These are phyloP conservation scores for Abortiporus biennis DNA, from an alignment of 1,284 basidiomycete species.

Conservation along the genomic window DNA sequence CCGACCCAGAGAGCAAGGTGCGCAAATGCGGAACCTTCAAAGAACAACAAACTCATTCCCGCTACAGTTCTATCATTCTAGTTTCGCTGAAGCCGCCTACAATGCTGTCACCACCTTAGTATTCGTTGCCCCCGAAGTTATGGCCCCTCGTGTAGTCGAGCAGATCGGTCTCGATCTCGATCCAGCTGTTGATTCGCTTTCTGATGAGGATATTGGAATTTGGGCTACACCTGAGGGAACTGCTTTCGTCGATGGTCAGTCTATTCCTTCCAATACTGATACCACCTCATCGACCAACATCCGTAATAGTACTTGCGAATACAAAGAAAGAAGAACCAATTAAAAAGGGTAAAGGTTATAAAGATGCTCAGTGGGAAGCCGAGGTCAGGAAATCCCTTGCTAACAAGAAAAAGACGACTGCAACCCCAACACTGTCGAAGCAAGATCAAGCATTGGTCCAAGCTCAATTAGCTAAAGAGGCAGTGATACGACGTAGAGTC, in stretches of 20 bases:
- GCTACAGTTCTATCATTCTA: constrained; percentile 16
- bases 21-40: constrained; percentile 7
- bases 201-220: constrained; percentile 71
- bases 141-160: constrained; percentile 65
- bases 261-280: constrained; percentile 9
- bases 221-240: constrained; percentile 82
- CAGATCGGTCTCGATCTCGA: constrained; percentile 64
- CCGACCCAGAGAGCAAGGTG: constrained; percentile 39
- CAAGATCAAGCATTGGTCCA: constrained; percentile 77
- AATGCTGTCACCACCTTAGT: constrained; percentile 71
- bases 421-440: constrained; percentile 62
- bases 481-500: constrained; percentile 58
- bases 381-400: constrained; percentile 84
- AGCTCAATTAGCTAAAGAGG: constrained; percentile 78
- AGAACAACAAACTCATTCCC: constrained; percentile 2
- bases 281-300: neutral
- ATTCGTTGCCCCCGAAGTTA: constrained; percentile 69
- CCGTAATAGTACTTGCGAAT: constrained; percentile 53
- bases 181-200: constrained; percentile 49
- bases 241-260: constrained; percentile 72
- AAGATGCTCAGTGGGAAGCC: constrained; percentile 89
- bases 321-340: constrained; percentile 42
- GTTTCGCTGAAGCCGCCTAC: constrained; percentile 63
- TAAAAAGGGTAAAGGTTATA: constrained; percentile 81
- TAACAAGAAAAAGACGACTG: constrained; percentile 57